Conservation (phyloP, 768 basidiomycete species). For the Sporobolomyces phaffii region DNA sequence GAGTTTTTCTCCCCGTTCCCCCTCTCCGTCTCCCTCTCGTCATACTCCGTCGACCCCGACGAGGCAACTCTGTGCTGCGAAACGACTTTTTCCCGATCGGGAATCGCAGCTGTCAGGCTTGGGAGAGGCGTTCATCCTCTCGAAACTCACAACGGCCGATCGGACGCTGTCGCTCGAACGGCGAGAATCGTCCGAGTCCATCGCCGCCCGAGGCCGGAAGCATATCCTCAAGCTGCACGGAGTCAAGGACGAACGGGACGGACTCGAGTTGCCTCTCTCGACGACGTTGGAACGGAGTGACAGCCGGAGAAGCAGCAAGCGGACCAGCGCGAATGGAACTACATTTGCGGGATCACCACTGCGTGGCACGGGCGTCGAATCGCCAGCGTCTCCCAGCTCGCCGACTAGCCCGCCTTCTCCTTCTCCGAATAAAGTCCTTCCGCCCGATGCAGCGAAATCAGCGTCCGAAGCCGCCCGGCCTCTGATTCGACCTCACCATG, state of each 20-base stretch:
- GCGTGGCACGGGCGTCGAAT: neutral
- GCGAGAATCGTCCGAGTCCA: neutral
- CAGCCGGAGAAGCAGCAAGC: constrained; percentile 2
- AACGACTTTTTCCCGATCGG: constrained; percentile 46
- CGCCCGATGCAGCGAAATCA: too few relatives aligned
- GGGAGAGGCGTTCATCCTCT: constrained; percentile 48
- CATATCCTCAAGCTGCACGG: constrained; percentile 23
- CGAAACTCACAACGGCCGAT: constrained; percentile 6
- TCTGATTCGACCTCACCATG: neutral
- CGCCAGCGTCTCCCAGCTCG: neutral
- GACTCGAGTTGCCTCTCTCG: constrained; percentile 1
- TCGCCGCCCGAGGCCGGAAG: neutral
- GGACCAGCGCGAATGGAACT: neutral
- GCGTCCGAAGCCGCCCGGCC: neutral
- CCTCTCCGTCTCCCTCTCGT: neutral
- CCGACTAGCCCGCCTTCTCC: neutral
- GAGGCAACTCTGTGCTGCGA: constrained; percentile 49
- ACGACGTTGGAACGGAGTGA: neutral
- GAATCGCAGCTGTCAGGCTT: constrained; percentile 48
- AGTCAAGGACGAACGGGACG: constrained; percentile 34
- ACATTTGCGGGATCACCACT: neutral
- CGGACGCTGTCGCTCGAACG: neutral
- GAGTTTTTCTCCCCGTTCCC: constrained; percentile 19
- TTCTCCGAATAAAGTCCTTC: too few relatives aligned
- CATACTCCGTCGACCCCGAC: neutral